phyloP scores from a whole-genome alignment of 257 asterid genomes.

The Jacaranda mimosifolia region DNA sequence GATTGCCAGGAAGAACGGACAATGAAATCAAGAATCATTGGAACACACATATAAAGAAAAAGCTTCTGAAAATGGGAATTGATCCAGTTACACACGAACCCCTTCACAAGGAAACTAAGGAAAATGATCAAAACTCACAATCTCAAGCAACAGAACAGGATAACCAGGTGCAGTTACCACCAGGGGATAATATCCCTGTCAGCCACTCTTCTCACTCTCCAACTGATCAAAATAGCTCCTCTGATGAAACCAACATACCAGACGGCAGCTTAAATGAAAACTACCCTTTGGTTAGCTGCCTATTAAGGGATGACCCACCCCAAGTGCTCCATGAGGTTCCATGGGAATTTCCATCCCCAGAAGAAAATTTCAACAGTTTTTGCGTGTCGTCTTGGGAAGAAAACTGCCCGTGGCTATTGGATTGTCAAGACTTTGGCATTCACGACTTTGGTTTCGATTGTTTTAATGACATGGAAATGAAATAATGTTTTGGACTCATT shows the following conservation, averaged over 20 bases:
- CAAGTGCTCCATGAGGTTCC: conserved; percentile 33
- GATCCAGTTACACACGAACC: conserved; percentile 92
- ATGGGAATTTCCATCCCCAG: conserved; percentile 50
- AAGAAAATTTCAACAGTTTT: conserved; percentile 24
- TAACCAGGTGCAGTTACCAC: conserved; percentile 12
- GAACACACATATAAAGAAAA: conserved; percentile 96
- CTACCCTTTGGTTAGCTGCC: conserved; percentile 62
- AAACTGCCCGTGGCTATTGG: conserved; percentile 66
- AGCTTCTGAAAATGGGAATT: conserved; percentile 87
- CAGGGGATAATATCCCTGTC: too few species aligned
- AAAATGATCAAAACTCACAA: conserved; percentile 37
- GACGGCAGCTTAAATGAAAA: conserved; percentile 47
- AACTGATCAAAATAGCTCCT: conserved; percentile 57
- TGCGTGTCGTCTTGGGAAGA: conserved; percentile 57
- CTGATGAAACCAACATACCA: conserved; percentile 52
- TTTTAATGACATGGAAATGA: conserved; percentile 48
- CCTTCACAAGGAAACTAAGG: conserved; percentile 47
- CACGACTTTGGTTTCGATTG: conserved; percentile 74
- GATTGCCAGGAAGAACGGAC: conserved; percentile 91
- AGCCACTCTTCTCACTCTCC: conserved; percentile 36
- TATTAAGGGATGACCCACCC: conserved; percentile 54
- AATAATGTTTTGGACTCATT: conserved; percentile 28
- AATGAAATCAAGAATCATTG: conserved; percentile 96
- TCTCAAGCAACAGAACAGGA: conserved; percentile 27
- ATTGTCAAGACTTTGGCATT: conserved; percentile 81